Evolutionary conservation across 2,329 filamentous ascomycete genomes (phyloP), one percentile per base, ranked within the genome.

Genomic region (Penicillium sp.): DNA sequence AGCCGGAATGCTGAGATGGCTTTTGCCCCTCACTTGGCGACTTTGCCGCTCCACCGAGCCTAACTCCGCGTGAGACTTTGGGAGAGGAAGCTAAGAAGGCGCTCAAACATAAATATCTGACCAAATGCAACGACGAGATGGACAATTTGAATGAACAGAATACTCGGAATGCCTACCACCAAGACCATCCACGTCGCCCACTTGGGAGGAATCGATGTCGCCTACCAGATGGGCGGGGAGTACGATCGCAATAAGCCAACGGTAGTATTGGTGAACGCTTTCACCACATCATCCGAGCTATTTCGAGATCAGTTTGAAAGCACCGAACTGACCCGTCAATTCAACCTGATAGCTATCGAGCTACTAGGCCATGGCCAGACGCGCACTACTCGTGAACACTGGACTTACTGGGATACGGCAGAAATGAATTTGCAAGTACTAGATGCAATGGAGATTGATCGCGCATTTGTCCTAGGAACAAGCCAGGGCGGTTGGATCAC

Each of bases 321-420:
- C 47, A 41, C 60, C 12, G 49, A 61, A 3, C 57, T 79, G 9
- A 71, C 66, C 0, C 64, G 66, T 4, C 59, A 62, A 2, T 71
- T 78, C 65, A 82, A 82, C 53, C 66, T 82, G 6, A 56, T 82
- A n/a, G 76, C 79, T 13, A 79, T 82, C 52, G 80, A 82, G 62
- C 71, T 76, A 5, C 71, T 82, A 10, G 80, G 80, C 21, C 79
- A 82, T 61, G 79, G 80, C 4, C 64, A 75, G 51, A 82, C 79
- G 4, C 67, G 74, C 9, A 73, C 73, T 6, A 65, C 68, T 21
- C 57, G 63, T 3, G 73, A 78, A 52, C 71, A 79, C 43, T 82
- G 74, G 60, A 82, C 79, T 6, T 82, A 82, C 61, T 82, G 80
- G 80, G 79, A 81, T 59, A 75, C 77, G 0, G 78, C 78, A 1